A percentile compares a stretch with the other conserved stretches of the same genome.
phyloP scores from a whole-genome alignment of 805 yeast species.

The Ogataea wickerhamii region DNA sequence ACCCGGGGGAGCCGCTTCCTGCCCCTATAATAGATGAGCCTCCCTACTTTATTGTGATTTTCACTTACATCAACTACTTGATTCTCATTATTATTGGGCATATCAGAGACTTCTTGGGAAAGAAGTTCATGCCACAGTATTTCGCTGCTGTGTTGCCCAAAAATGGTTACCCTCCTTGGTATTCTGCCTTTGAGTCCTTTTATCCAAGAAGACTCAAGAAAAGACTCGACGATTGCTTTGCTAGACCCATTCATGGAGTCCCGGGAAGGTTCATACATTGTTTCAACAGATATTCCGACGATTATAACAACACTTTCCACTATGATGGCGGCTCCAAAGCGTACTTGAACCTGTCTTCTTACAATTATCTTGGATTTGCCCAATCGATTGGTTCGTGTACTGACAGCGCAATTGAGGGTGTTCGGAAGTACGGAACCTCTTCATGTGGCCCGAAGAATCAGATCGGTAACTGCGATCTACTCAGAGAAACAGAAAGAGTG shows the following conservation, averaged over 20 bases:
- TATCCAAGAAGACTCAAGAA: constrained; percentile 88
- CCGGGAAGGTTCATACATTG: constrained; percentile 91
- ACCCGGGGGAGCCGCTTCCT: constrained; percentile 54
- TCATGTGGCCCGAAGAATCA: constrained; percentile 73
- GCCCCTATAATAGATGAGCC: constrained; percentile 72
- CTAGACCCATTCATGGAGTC: constrained; percentile 94
- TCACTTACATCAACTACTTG: constrained; percentile 83
- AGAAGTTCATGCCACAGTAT: constrained; percentile 61
- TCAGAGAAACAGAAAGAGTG: constrained; percentile 65
- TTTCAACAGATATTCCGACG: constrained; percentile 70
- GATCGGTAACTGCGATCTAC: constrained; percentile 76
- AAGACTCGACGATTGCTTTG: constrained; percentile 91
- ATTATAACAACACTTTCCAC: constrained; percentile 59
- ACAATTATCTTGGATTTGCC: constrained; percentile 95
- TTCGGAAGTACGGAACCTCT: constrained; percentile 71
- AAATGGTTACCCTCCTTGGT: constrained; percentile 95
- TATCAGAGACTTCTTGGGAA: constrained; percentile 82
- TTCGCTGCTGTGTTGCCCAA: constrained; percentile 66
- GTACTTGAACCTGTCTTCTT: constrained; percentile 83
- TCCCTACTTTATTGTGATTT: constrained; percentile 70
- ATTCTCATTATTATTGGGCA: constrained; percentile 87
- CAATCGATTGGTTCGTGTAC: constrained; percentile 93
- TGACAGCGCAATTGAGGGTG: constrained; percentile 60
- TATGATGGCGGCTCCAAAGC: constrained; percentile 74
- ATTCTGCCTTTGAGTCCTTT: constrained; percentile 88